Conservation (phyloP, 805 yeast genomes). For the Pichia kluyveri region DNA sequence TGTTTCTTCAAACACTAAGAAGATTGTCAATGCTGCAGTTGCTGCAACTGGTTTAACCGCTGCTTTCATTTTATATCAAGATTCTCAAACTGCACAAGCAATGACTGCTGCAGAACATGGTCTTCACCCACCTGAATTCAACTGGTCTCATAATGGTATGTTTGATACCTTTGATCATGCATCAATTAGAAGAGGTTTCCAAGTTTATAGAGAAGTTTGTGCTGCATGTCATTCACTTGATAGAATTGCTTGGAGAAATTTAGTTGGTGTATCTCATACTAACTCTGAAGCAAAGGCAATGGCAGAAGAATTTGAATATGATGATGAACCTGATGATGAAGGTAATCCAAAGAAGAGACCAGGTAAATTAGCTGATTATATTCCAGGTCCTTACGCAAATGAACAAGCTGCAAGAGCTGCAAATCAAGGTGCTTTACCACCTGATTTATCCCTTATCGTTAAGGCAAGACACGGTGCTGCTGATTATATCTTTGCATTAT, state of each 20-base stretch:
- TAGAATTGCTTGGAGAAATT: conserved; percentile 96
- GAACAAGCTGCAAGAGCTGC: conserved; percentile 99
- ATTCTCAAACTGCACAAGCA: conserved; percentile 81
- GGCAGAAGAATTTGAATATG: conserved; percentile 96
- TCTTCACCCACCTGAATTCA: conserved; percentile 86
- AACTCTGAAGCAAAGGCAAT: conserved; percentile 82
- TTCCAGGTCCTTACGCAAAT: conserved; percentile 93
- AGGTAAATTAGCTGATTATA: conserved; percentile 92
- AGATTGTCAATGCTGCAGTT: conserved; percentile 51
- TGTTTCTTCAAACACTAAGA: conserved; percentile 32
- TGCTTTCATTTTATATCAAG: conserved; percentile 74
- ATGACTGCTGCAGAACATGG: conserved; percentile 99
- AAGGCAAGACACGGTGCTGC: conserved; percentile 98
- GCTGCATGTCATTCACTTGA: conserved; percentile 97
- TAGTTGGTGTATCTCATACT: conserved; percentile 95
- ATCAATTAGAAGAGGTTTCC: conserved; percentile 97
- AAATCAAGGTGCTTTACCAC: conserved; percentile 98
- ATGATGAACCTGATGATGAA: conserved; percentile 92
- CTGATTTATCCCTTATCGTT: conserved; percentile 92
- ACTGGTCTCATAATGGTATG: conserved; percentile 94
- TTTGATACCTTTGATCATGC: conserved; percentile 88
- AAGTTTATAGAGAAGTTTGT: conserved; percentile 97
- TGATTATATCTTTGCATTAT: conserved; percentile 88
- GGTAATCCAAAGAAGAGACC: conserved; percentile 97
- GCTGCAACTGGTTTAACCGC: conserved; percentile 74